Base-by-base conservation (phyloP, 305 asterid species). In the Rubia occidens region DNA sequence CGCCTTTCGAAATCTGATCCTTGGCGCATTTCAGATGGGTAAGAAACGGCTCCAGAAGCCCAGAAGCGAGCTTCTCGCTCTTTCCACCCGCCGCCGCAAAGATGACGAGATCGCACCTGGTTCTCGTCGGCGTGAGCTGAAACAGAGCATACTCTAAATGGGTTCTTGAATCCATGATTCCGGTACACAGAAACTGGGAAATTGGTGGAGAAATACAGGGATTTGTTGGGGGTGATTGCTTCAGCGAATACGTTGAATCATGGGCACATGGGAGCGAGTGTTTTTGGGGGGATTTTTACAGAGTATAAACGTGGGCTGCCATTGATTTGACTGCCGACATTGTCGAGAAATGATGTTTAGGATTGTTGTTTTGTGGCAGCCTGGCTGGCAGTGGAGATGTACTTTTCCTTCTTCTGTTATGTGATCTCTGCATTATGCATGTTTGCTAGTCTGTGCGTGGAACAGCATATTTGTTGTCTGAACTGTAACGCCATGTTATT, bases 91-190 rank as follows among this genome's bases (percentile, higher is more conserved):
- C 29, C 29, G 29, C 91, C 68, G 84, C 77, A 81, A 85, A 83
- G 32, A 89, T 76, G 67, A 89, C 87, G 70, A 91, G 95, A 87
- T 89, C 97, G 72, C 97, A 91, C 96, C 97, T 87, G 49, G 96
- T 90, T 82, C 97, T 82, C 4, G 97, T 90, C 37, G 97, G 97
- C 6, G 97, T 90, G 42, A 90, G 76, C 54, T 85, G 96, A 78
- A 90, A 90, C 85, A 84, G 81, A 76, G 85, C 96, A 80, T 85
- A 81, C 74, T 87, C 97, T 43, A 90, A 86, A 74, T 68, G 75
- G 54, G 84, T 78, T 49, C 78, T 81, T 0, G 95, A 78, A 72
- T 90, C 97, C 91, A 90, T 90, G 68, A 21, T 20, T 20, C 56
- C 62, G 51, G 42, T 9, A 51, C 66, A 37, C 65, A 44, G 21